Conservation (phyloP, 768 basidiomycete genomes). For the Strobilomyces confusus region DNA sequence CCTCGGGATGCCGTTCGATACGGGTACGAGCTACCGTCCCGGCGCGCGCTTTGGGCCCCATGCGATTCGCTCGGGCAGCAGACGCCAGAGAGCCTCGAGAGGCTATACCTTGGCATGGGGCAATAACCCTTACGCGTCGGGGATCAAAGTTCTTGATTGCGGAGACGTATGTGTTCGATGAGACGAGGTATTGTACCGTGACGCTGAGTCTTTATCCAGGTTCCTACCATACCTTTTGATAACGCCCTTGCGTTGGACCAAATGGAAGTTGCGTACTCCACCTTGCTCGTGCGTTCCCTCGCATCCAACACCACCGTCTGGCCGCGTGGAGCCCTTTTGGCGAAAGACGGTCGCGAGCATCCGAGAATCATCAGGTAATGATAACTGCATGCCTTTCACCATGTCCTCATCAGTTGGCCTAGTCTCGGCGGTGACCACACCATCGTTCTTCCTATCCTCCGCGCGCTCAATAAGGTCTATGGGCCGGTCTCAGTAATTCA, state of each 20-base stretch:
- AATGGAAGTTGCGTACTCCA: slow-evolving; percentile 81
- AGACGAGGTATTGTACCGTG: no score
- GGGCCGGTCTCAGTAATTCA: slow-evolving; percentile 82
- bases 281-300: slow-evolving; percentile 59
- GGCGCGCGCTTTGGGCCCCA: slow-evolving; percentile 88
- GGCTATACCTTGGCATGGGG: slow-evolving; percentile 74
- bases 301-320: slow-evolving; percentile 22
- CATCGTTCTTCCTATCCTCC: slow-evolving; percentile 81
- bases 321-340: slow-evolving; percentile 32
- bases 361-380: slow-evolving; percentile 67
- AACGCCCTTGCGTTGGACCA: slow-evolving; percentile 81
- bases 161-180: slow-evolving; percentile 55
- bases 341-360: slow-evolving; percentile 59
- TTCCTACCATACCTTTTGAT: slow-evolving; percentile 78
- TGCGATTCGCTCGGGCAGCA: slow-evolving; percentile 77
- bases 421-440: slow-evolving; percentile 84
- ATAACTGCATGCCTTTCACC: not conserved
- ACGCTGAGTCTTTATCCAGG: slow-evolving; percentile 35
- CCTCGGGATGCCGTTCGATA: slow-evolving; percentile 79
- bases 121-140: slow-evolving; percentile 57
- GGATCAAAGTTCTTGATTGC: slow-evolving; percentile 69
- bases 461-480: slow-evolving; percentile 73
- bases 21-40: slow-evolving; percentile 47
- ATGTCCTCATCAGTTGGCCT: not conserved
- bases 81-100: slow-evolving; percentile 56